Percentiles rank a stretch among this genome's conserved stretches.
Evolutionary conservation across 1,139 yeast genomes (phyloP).

Genomic region (Hansenula lynferdii): DNA sequence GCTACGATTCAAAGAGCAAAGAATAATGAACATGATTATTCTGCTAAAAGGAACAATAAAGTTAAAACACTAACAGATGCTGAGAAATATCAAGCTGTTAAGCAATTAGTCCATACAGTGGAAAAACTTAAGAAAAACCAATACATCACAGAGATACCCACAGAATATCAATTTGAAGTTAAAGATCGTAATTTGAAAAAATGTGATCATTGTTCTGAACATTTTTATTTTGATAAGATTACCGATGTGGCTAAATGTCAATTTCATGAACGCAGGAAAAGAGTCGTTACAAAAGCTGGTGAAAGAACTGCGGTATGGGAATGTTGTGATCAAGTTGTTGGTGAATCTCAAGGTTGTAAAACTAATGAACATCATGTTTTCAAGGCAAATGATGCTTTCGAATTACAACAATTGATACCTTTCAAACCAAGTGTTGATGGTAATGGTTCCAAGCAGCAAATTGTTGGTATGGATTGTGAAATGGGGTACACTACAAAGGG

Average conservation of each 20-base stretch:
- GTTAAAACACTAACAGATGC: conserved; percentile 17
- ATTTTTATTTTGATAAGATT: conserved; percentile 35
- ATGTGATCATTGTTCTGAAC: conserved; percentile 53
- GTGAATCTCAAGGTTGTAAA: conserved; percentile 60
- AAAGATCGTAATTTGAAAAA: conserved; percentile 13
- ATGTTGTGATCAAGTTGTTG: conserved; percentile 63
- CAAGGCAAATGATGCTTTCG: conserved; percentile 47
- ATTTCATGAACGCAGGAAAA: conserved; percentile 30
- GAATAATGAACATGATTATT: conserved; percentile 33
- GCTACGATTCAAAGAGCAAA: conserved; percentile 33
- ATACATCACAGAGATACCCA: conserved; percentile 41
- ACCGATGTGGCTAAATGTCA: conserved; percentile 30
- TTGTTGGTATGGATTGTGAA: conserved; percentile 89
- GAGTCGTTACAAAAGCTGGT: conserved; percentile 1
- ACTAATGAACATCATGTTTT: conserved; percentile 62
- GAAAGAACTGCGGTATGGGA: conserved; percentile 44
- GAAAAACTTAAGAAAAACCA: conserved; percentile 38
- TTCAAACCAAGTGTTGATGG: conserved; percentile 38
- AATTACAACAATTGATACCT: conserved; percentile 53
- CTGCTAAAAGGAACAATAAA: conserved; percentile 33
- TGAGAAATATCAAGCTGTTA: conserved; percentile 30
- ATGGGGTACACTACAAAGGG: conserved; percentile 92
- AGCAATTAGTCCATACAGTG: conserved; percentile 34
- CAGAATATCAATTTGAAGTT: conserved; percentile 20
- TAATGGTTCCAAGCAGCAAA: conserved; percentile 30